These are phyloP conservation scores for Candida suzukii DNA, from an alignment of 805 yeast species.

Conservation along the genomic window DNA sequence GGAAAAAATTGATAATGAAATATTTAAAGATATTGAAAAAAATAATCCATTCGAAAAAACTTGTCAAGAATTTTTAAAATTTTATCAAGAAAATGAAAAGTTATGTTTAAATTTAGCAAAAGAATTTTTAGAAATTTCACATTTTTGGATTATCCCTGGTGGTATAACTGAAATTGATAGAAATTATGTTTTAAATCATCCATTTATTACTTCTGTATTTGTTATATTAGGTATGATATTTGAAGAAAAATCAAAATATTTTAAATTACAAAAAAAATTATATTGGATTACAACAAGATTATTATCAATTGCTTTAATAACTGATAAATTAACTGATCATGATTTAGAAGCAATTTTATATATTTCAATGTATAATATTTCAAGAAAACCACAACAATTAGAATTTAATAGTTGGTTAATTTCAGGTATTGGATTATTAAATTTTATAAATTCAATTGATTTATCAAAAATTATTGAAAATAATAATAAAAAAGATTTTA, in stretches of 20 bases:
- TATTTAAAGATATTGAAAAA: slow-evolving; percentile 16
- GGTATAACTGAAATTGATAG: slow-evolving; percentile 43
- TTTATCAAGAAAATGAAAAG: slow-evolving; percentile 35
- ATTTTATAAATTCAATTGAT: slow-evolving; percentile 39
- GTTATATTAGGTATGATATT: slow-evolving; percentile 49
- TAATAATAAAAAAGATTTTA: slow-evolving; percentile 11
- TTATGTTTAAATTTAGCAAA: slow-evolving; percentile 38
- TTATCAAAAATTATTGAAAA: slow-evolving; percentile 34
- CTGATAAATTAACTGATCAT: slow-evolving; percentile 49
- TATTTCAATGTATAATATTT: slow-evolving; percentile 45
- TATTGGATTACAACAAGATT: slow-evolving; percentile 42
- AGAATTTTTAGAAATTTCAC: slow-evolving; percentile 45
- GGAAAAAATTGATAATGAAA: slow-evolving; percentile 20
- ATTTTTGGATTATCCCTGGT: slow-evolving; percentile 58
- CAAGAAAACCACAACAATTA: slow-evolving; percentile 47
- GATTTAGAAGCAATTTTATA: slow-evolving; percentile 56
- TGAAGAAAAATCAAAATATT: slow-evolving; percentile 44
- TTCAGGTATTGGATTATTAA: slow-evolving; percentile 45
- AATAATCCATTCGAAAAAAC: slow-evolving; percentile 26
- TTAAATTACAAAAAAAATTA: slow-evolving; percentile 38
- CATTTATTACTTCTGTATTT: slow-evolving; percentile 48
- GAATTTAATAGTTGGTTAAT: slow-evolving; percentile 45
- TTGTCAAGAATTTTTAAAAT: slow-evolving; percentile 37
- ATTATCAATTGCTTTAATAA: slow-evolving; percentile 41
- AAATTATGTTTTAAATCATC: slow-evolving; percentile 41